A percentile compares a stretch with the other conserved stretches of the same genome.
Evolutionary conservation across 306 rosid genomes (phyloP).

Genomic region (Prunus fruticosa): DNA sequence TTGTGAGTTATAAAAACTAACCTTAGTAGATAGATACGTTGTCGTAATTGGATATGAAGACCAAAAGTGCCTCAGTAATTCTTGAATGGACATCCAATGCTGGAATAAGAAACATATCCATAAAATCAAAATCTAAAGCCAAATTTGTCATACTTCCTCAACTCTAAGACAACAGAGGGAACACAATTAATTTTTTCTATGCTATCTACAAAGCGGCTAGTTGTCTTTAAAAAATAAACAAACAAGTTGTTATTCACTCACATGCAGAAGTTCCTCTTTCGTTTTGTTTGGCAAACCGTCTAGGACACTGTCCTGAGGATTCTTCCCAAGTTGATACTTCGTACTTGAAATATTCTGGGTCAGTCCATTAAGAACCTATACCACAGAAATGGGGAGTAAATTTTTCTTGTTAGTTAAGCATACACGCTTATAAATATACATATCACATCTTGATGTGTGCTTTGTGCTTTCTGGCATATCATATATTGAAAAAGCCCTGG

Average conservation of each 20-base stretch:
- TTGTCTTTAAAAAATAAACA: not conserved
- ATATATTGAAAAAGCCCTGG: not conserved
- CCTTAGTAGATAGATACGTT: conserved; percentile 69
- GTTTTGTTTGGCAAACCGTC: conserved; percentile 68
- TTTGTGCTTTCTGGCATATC: not conserved
- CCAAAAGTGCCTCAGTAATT: conserved; percentile 93
- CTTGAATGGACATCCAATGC: conserved; percentile 96
- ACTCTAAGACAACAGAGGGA: not conserved
- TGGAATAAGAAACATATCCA: conserved; percentile 38
- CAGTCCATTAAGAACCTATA: conserved; percentile 75
- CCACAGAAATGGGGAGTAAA: conserved; percentile 14
- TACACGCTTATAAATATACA: not conserved
- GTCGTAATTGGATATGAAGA: conserved; percentile 93
- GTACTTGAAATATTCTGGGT: conserved; percentile 89
- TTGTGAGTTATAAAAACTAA: conserved; percentile 22
- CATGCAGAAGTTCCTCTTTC: conserved; percentile 78
- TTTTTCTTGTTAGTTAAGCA: not conserved
- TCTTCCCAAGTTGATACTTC: conserved; percentile 77
- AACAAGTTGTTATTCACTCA: conserved; percentile 42
- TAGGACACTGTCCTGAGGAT: conserved; percentile 75
- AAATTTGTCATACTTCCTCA: conserved; percentile 10
- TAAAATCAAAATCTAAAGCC: conserved; percentile 9
- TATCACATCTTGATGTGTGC: not conserved
- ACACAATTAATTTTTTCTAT: not conserved
- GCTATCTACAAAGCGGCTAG: conserved; percentile 1